phyloP scores from a whole-genome alignment of 148 eudicot genomes.

The Cornus suecica region DNA sequence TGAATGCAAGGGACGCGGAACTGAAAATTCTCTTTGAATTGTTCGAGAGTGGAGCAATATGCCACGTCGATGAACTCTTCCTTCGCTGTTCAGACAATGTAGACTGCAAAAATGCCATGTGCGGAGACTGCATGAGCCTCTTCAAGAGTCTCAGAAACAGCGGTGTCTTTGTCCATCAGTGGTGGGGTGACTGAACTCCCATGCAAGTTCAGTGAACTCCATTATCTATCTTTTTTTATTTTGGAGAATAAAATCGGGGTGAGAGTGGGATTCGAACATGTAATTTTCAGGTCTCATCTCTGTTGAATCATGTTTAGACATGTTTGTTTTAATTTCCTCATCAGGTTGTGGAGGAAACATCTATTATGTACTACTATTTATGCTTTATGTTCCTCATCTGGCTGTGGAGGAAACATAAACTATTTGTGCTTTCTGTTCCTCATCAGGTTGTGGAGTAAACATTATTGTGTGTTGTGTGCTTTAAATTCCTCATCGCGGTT shows the following conservation, averaged over 20 bases:
- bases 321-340: slow-evolving; percentile 12
- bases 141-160: slow-evolving; percentile 51
- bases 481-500: slow-evolving; percentile 4
- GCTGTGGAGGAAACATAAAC: neutral
- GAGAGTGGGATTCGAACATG: slow-evolving; percentile 5
- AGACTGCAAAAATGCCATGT: slow-evolving; percentile 22
- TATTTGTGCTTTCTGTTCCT: slow-evolving; percentile 9
- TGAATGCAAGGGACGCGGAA: slow-evolving; percentile 58
- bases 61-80: slow-evolving; percentile 78
- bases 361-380: neutral
- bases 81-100: slow-evolving; percentile 44
- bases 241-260: slow-evolving; percentile 26
- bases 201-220: neutral
- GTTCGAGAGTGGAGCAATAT: slow-evolving; percentile 64
- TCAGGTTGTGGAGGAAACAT: slow-evolving; percentile 1
- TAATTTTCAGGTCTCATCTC: slow-evolving; percentile 16
- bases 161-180: slow-evolving; percentile 77
- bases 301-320: slow-evolving; percentile 6
- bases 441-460: slow-evolving; percentile 1
- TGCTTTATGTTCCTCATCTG: slow-evolving; percentile 10
- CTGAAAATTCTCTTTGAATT: slow-evolving; percentile 54
- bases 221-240: neutral
- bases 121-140: slow-evolving; percentile 43
- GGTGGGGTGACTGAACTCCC: slow-evolving; percentile 51
- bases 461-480: too few relatives aligned